phyloP scores from a whole-genome alignment of 2,329 filamentous ascomycete species.

The Diplocarpon rosae region DNA sequence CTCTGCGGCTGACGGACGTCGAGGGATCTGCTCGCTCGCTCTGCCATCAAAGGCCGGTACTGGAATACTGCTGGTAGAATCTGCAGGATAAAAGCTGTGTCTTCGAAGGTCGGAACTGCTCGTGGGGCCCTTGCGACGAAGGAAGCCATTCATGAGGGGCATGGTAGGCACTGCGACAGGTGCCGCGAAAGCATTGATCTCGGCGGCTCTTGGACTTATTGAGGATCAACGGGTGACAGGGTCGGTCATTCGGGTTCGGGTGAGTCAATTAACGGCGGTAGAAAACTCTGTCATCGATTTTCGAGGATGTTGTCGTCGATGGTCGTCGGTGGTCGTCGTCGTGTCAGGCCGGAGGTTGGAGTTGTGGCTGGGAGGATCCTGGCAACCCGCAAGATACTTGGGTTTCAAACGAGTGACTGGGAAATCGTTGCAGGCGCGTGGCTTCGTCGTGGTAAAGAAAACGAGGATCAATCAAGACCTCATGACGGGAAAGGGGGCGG shows the following conservation, averaged over 20 bases:
- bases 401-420: not conserved
- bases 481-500: not conserved
- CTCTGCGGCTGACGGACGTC: slow-evolving; percentile 22
- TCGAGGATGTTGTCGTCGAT: too few relatives aligned
- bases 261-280: too few relatives aligned
- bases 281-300: too few relatives aligned
- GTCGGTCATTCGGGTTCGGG: not conserved
- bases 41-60: slow-evolving; percentile 18
- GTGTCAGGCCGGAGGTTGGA: not conserved
- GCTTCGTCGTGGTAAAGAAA: not conserved
- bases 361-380: slow-evolving; percentile 4
- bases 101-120: slow-evolving; percentile 25
- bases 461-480: not conserved
- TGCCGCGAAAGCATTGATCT: slow-evolving; percentile 15
- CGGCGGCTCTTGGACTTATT: slow-evolving; percentile 18
- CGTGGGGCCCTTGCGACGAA: slow-evolving; percentile 22
- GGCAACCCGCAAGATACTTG: not conserved
- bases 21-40: slow-evolving; percentile 27
- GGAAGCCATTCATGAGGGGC: slow-evolving; percentile 23
- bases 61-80: slow-evolving; percentile 14
- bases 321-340: too few relatives aligned
- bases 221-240: not conserved
- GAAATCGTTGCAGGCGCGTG: not conserved
- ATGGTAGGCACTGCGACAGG: slow-evolving; percentile 11
- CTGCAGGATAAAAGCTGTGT: slow-evolving; percentile 23